Evolutionary conservation across 2,329 filamentous ascomycete species (phyloP).

Genomic region (Pseudocercospora pini-densiflorae): DNA sequence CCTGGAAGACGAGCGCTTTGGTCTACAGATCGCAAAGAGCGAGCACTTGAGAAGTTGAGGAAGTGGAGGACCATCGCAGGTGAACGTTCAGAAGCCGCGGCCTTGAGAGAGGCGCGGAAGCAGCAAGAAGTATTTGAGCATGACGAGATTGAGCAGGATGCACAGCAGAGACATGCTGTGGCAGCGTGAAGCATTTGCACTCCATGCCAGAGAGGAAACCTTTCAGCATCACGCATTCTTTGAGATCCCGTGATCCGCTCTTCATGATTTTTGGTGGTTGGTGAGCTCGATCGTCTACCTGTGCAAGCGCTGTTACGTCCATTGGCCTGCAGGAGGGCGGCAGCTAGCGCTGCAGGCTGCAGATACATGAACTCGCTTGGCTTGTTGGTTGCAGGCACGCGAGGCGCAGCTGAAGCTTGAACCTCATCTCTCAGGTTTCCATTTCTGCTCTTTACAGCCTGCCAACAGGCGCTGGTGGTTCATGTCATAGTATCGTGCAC

Average conservation of each 20-base stretch:
- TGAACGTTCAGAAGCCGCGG: conserved; percentile 6
- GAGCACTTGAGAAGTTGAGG: conserved; percentile 36
- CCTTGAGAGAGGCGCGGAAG: conserved; percentile 11
- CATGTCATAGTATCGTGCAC: too few relatives aligned
- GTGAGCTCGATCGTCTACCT: background rate
- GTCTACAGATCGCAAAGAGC: conserved; percentile 41
- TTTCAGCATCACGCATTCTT: too few relatives aligned
- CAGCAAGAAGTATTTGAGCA: conserved; percentile 4
- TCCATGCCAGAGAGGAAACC: background rate
- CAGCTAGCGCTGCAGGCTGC: background rate
- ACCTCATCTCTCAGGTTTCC: background rate
- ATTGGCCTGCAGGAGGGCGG: background rate
- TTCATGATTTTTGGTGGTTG: too few relatives aligned
- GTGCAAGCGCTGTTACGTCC: background rate
- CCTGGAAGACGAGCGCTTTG: conserved; percentile 37
- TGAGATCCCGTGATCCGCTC: too few relatives aligned
- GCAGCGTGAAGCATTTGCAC: background rate
- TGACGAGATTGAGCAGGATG: background rate
- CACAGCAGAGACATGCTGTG: background rate
- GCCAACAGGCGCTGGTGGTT: too few relatives aligned
- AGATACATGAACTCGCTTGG: background rate
- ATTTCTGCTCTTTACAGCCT: too few relatives aligned
- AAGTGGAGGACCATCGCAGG: conserved; percentile 20
- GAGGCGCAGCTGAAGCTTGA: background rate
- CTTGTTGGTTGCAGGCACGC: background rate